A percentile compares a stretch with the other conserved stretches of the same genome.
These are phyloP conservation scores for Teratosphaeria epicoccoides DNA, from an alignment of 2,329 filamentous ascomycete species.

Conservation along the genomic window DNA sequence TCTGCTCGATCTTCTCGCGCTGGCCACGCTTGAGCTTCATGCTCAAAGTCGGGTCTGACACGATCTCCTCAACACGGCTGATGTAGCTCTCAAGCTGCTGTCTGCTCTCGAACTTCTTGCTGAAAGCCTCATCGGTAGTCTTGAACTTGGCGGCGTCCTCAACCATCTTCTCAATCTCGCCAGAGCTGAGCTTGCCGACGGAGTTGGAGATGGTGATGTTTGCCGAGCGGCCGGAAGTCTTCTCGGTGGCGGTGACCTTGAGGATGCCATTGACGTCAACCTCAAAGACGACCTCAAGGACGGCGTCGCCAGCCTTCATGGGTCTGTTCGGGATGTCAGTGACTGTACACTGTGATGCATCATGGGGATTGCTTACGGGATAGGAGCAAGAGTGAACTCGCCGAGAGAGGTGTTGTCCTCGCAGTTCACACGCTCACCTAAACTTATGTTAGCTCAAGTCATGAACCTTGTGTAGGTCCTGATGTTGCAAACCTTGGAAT, in stretches of 20 bases:
- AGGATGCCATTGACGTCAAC: slow-evolving; percentile 96
- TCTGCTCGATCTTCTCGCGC: slow-evolving; percentile 99
- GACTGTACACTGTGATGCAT: background rate
- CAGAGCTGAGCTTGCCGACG: slow-evolving; percentile 89
- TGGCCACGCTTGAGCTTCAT: slow-evolving; percentile 97
- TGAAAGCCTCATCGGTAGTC: slow-evolving; percentile 93
- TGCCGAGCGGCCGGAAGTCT: slow-evolving; percentile 91
- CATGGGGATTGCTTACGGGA: slow-evolving; percentile 7
- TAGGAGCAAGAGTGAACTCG: slow-evolving; percentile 85
- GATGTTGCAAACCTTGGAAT: background rate
- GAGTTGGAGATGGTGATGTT: slow-evolving; percentile 99
- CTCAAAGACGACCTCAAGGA: slow-evolving; percentile 96
- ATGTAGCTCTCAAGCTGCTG: slow-evolving; percentile 99
- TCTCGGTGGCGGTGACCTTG: slow-evolving; percentile 98
- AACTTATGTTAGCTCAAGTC: background rate
- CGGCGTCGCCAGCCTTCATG: slow-evolving; percentile 89
- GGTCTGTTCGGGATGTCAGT: slow-evolving; percentile 45
- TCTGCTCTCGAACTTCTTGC: slow-evolving; percentile 98
- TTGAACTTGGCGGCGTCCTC: slow-evolving; percentile 98
- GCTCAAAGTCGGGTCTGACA: slow-evolving; percentile 89
- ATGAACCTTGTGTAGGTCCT: background rate
- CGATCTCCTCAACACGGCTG: slow-evolving; percentile 94
- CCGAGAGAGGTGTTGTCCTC: slow-evolving; percentile 96
- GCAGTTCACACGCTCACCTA: slow-evolving; percentile 96
- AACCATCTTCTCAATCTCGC: slow-evolving; percentile 98